These are phyloP conservation scores for Tulasnella sp. DNA, from an alignment of 768 basidiomycete species.

Conservation along the genomic window DNA sequence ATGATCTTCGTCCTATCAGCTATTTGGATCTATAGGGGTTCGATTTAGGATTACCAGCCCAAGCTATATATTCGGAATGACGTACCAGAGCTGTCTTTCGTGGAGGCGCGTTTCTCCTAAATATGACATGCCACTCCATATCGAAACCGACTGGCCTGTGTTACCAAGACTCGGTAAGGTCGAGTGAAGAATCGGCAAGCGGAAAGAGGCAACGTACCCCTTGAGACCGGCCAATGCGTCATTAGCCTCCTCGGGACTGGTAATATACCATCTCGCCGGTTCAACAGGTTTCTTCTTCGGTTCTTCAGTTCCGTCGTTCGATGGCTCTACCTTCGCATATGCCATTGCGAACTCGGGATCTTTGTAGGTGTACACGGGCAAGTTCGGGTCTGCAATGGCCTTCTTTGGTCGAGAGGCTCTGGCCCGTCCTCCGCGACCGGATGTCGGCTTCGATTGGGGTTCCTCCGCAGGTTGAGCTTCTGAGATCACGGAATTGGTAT, in stretches of 20 bases:
- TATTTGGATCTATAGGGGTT: conserved; percentile 46
- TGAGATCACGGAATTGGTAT: background rate
- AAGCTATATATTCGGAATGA: background rate
- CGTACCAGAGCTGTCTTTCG: conserved; percentile 26
- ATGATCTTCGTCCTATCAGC: conserved; percentile 51
- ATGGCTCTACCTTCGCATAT: background rate
- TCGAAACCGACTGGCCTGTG: conserved; percentile 31
- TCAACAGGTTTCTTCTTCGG: background rate
- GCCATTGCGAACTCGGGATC: conserved; percentile 23
- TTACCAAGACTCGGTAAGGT: background rate
- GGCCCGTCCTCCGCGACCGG: background rate
- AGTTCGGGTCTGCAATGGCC: background rate
- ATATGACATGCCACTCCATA: conserved; percentile 23
- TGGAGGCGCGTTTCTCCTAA: background rate
- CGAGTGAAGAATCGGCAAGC: background rate
- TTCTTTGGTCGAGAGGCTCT: background rate
- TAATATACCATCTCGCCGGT: conserved; percentile 6
- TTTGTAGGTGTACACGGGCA: conserved; percentile 11
- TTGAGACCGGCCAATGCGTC: conserved; percentile 12
- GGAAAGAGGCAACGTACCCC: background rate
- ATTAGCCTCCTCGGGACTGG: conserved; percentile 10
- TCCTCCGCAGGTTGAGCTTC: background rate
- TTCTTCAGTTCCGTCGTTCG: background rate
- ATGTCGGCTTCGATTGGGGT: background rate
- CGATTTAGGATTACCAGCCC: background rate